Evolutionary conservation across 768 basidiomycete species (phyloP), one percentile per base, ranked within the genome.

Genomic region (Dacryopinax primogenitus): DNA sequence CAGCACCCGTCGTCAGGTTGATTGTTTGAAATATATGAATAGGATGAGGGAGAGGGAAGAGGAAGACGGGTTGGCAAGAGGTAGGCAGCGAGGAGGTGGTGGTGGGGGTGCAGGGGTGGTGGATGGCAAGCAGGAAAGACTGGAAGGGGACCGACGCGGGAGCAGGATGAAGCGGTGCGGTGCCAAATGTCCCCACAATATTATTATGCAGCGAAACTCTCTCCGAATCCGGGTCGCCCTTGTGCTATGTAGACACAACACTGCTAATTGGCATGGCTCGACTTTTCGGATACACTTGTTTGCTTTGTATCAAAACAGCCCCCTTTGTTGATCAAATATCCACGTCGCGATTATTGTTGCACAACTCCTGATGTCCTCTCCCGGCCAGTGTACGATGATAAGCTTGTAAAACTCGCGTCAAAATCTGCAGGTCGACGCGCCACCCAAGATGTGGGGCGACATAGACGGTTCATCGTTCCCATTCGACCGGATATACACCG

Each of bases 141-240:
- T 28, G 26, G 51, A 58, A 30, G 51, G 32, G 51, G 51, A 58
- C 51, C n/a, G 51, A 58, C 51, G 51, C 51, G 51, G 51, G 51
- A 58, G 51, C 51, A 58, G 51, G 51, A 58, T 58, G 51, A 58
- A 58, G 51, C 51, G 51, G 51, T 58, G 51, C 51, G 51, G 51
- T 58, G 51, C 51, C 51, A 58, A 58, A 58, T 58, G 51, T 58
- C 51, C n/a, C 51, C 51, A 58, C 51, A 58, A 32, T 58, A 58
- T 58, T 23, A 23, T 9, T 18, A n/a, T n/a, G n/a, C n/a, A n/a
- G 26, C 51, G 51, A 58, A 58, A 58, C 51, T 58, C 51, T 58
- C 13, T 58, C 51, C 51, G 51, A 58, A 23, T 58, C 51, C 51
- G 51, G 51, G 30, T 23, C 13, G n/a, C n/a, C n/a, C n/a, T n/a